Evolutionary conservation across 768 basidiomycete species (phyloP).

Genomic region (Podaxis rugospora): DNA sequence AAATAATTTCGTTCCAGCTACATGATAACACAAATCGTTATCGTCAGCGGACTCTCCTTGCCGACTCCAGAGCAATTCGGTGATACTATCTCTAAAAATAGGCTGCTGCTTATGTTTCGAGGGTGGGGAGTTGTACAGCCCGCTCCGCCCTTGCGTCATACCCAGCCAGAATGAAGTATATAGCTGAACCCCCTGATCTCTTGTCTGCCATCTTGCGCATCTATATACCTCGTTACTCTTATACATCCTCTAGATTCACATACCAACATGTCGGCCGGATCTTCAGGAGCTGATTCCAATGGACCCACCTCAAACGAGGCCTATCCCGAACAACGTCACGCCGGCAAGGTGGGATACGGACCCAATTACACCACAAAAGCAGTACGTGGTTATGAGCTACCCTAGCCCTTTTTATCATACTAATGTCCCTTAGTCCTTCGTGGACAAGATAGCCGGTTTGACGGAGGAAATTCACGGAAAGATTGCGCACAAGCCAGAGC

Average conservation of each 20-base stretch:
- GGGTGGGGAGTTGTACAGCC: neutral
- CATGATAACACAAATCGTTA: neutral
- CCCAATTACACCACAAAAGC: neutral
- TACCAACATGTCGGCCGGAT: neutral
- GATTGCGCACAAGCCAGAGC: conserved; percentile 8
- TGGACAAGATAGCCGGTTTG: conserved; percentile 7
- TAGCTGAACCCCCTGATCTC: neutral
- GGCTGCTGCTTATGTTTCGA: neutral
- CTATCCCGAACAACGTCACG: conserved; percentile 8
- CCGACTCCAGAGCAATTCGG: neutral
- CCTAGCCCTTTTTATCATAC: neutral
- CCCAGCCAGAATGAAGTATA: neutral
- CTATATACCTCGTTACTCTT: too few species aligned
- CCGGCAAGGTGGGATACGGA: conserved; percentile 10
- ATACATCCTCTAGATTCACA: too few species aligned
- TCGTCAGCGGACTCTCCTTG: neutral
- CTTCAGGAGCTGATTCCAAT: neutral
- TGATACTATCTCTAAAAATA: neutral
- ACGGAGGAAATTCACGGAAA: conserved; percentile 12
- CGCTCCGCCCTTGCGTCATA: conserved; percentile 5
- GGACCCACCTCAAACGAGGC: neutral
- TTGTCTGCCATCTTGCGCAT: too few species aligned
- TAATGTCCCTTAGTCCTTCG: neutral
- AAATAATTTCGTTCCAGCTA: too few species aligned
- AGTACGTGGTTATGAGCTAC: neutral